Evolutionary conservation across 2,329 filamentous ascomycete species (phyloP).

Genomic region (Cordyceps farinosa): DNA sequence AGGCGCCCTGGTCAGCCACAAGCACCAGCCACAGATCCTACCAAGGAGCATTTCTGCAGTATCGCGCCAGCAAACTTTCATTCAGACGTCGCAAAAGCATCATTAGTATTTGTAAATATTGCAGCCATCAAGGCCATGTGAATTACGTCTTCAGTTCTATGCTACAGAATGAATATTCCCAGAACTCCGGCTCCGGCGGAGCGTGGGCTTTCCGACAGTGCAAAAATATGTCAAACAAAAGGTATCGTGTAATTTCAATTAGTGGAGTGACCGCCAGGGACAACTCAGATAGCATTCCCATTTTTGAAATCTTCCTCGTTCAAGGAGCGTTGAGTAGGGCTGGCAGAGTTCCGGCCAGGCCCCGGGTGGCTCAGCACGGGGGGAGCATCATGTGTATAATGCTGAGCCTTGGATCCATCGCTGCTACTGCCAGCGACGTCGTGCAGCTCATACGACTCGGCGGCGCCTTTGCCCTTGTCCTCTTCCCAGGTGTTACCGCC

Average conservation of each 20-base stretch:
- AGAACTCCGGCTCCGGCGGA: neutral
- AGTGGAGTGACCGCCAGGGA: neutral
- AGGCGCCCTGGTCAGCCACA: slow-evolving; percentile 17
- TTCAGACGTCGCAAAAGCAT: neutral
- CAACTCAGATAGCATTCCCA: neutral
- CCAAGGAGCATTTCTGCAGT: too few relatives aligned
- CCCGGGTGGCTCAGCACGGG: slow-evolving; percentile 47
- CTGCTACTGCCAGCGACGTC: slow-evolving; percentile 39
- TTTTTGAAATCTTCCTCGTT: slow-evolving; percentile 17
- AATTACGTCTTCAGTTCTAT: neutral
- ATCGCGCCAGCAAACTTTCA: neutral
- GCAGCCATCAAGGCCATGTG: neutral
- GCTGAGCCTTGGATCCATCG: neutral
- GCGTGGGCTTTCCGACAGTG: neutral
- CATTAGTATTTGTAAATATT: neutral
- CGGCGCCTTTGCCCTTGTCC: slow-evolving; percentile 40
- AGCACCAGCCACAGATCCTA: slow-evolving; percentile 11
- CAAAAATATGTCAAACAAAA: neutral
- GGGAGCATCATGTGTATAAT: slow-evolving; percentile 31
- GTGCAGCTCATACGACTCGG: slow-evolving; percentile 48
- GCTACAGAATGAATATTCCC: neutral
- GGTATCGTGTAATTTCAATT: neutral
- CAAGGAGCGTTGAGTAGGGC: slow-evolving; percentile 23
- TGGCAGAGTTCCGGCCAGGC: slow-evolving; percentile 37
- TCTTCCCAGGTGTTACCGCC: slow-evolving; percentile 22